Base-by-base conservation (phyloP, 1,284 basidiomycete genomes). In the Cryptococcus hybrid region DNA sequence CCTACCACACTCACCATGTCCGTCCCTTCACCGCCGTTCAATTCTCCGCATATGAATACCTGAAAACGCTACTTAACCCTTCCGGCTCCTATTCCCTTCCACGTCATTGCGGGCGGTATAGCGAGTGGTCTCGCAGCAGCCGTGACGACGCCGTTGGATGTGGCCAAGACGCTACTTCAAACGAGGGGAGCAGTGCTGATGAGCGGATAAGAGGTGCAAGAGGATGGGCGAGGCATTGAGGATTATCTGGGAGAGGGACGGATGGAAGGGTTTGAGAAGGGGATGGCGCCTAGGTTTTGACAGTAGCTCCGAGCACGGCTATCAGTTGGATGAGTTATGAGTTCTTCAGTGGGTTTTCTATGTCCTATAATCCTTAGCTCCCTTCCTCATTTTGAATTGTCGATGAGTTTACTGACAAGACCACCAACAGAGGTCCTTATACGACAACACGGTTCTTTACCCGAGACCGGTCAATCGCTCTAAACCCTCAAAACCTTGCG, bases 11-110 rank as follows among this genome's bases (percentile, higher is more conserved):
- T 97, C 67, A 92, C 87, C 64, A 99, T 99, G 85, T 89, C 90
- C 45, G 91, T 99, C 45, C 96, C 1, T 98, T 98, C 82, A 98
- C 95, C 57, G 95, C 96, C 43, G 92, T 94, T 44, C 96, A 99
- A 77, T 98, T 94, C 80, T 91, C 92, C 6, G 89, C 91, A 5
- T 99, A 99, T 80, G 96, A 99, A 78, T 90, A 91, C 76, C 79
- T 95, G 58, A 98, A 99, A 80, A 83, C 84, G 63, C 75, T 90
- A 48, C 79, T 97, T 70, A 99, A 99, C 78, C 92, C 96, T 2
- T 77, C 82, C 18, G 87, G 88, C 56, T 82, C 83, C 51, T 99
- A 99, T 78, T 95, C 92, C 96, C 96, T 8, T 71, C 85, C 38
- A 89, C 79, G 90, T 94, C 59, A 81, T 88, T 40, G 88, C 93